Evolutionary conservation across 1,139 yeast species (phyloP).

Genomic region (Blastobotrys persicus): DNA sequence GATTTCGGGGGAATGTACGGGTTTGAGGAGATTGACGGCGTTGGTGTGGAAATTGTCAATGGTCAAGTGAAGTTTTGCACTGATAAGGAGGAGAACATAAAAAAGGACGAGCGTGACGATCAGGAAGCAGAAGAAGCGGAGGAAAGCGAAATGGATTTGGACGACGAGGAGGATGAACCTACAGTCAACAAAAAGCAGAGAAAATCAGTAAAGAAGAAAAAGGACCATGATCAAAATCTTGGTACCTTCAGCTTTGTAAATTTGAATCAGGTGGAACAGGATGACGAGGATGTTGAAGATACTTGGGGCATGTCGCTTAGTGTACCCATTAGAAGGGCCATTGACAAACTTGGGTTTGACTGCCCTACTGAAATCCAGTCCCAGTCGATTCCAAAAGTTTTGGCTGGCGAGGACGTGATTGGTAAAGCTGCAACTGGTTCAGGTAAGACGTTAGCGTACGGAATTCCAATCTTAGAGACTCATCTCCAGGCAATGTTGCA

Average conservation of each 20-base stretch:
- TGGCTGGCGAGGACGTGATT: slow-evolving; percentile 97
- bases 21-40: slow-evolving; percentile 91
- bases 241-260: slow-evolving; percentile 15
- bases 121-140: slow-evolving; percentile 22
- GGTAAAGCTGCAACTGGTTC: slow-evolving; percentile 99
- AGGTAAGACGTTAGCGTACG: slow-evolving; percentile 95
- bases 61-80: slow-evolving; percentile 39
- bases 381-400: slow-evolving; percentile 99
- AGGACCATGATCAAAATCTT: neutral
- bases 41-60: slow-evolving; percentile 54
- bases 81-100: slow-evolving; percentile 19
- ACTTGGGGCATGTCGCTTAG: slow-evolving; percentile 36
- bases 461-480: slow-evolving; percentile 85
- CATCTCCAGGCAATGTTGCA: slow-evolving; percentile 24
- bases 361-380: slow-evolving; percentile 95
- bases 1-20: slow-evolving; percentile 92
- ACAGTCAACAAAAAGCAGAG: slow-evolving; percentile 8
- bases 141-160: slow-evolving; percentile 15
- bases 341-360: slow-evolving; percentile 69
- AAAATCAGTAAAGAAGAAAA: slow-evolving; percentile 18
- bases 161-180: slow-evolving; percentile 22
- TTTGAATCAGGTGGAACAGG: slow-evolving; percentile 28
- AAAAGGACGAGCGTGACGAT: slow-evolving; percentile 19
- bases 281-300: slow-evolving; percentile 26
- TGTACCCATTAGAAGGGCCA: slow-evolving; percentile 57